Percentiles rank a stretch among this genome's conserved stretches.
Evolutionary conservation across 495 filamentous ascomycete genomes (phyloP).

Genomic region (Tuber magnatum): DNA sequence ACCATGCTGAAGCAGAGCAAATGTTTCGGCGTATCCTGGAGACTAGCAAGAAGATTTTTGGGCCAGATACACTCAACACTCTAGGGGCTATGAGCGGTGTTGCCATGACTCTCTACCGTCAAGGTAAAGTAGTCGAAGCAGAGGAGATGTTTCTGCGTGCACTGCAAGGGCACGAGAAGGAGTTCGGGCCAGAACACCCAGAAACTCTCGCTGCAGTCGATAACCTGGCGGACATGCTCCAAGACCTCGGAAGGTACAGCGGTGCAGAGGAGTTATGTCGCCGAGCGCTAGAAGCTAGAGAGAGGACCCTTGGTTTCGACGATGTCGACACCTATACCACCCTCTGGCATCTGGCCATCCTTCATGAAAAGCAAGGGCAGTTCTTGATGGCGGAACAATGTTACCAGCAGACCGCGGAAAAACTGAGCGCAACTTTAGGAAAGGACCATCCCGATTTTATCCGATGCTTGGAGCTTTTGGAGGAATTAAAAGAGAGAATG

Average conservation of each 20-base stretch:
- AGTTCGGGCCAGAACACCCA: constrained; percentile 20
- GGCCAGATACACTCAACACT: not conserved
- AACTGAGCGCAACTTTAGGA: not conserved
- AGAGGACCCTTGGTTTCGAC: constrained; percentile 21
- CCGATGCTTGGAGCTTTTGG: not conserved
- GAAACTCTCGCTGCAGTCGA: constrained; percentile 18
- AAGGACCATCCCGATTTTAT: not conserved
- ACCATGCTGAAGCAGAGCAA: not conserved
- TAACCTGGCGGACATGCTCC: constrained; percentile 11
- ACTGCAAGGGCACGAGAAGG: constrained; percentile 14
- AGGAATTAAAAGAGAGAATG: not conserved
- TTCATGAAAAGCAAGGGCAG: not conserved
- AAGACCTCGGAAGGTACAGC: constrained; percentile 28
- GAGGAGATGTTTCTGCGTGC: constrained; percentile 27
- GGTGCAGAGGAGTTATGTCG: constrained; percentile 31
- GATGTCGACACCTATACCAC: constrained; percentile 5
- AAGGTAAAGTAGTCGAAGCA: not conserved
- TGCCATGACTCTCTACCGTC: not conserved
- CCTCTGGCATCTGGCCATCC: not conserved
- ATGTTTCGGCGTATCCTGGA: not conserved
- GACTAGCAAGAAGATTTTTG: not conserved
- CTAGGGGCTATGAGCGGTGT: not conserved
- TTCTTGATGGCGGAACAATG: not conserved
- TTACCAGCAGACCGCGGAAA: not conserved
- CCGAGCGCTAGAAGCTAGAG: constrained; percentile 21